Conservation (phyloP, 2,329 filamentous ascomycete species). For the Aspergillus candidus region DNA sequence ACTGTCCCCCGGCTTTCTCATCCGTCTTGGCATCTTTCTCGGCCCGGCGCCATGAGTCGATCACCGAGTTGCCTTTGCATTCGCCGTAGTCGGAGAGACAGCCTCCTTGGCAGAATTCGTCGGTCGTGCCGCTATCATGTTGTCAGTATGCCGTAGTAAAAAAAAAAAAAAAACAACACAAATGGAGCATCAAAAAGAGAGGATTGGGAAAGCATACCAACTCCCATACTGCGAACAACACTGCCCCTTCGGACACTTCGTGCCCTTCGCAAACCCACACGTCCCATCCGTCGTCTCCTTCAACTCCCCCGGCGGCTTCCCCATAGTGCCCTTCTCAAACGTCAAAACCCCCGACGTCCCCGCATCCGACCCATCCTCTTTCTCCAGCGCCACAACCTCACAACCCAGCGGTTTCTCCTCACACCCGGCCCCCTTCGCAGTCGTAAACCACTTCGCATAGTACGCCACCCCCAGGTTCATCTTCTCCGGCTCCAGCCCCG, state of each 20-base stretch:
- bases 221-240: conserved; percentile 35
- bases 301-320: conserved; percentile 20
- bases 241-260: conserved; percentile 25
- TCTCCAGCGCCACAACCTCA: conserved; percentile 54
- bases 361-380: conserved; percentile 54
- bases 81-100: conserved; percentile 37
- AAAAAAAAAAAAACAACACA: too few relatives aligned
- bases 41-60: conserved; percentile 54
- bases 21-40: conserved; percentile 52
- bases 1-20: conserved; percentile 55
- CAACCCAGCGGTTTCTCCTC: conserved; percentile 50
- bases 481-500: conserved; percentile 51
- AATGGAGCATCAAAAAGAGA: too few relatives aligned
- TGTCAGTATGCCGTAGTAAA: too few relatives aligned
- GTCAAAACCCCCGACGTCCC: conserved; percentile 48
- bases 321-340: conserved; percentile 38
- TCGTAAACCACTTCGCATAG: conserved; percentile 63
- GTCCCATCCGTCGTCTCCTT: conserved; percentile 22
- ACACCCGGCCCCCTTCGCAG: conserved; percentile 45
- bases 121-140: conserved; percentile 29
- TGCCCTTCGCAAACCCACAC: conserved; percentile 26
- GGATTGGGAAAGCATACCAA: conserved; percentile 27
- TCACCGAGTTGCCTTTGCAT: conserved; percentile 46
- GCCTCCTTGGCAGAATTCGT: conserved; percentile 27
- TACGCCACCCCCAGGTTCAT: conserved; percentile 63